Evolutionary conservation across 352 stramenopile species (phyloP).

Genomic region (Phytophthora agathidicida): DNA sequence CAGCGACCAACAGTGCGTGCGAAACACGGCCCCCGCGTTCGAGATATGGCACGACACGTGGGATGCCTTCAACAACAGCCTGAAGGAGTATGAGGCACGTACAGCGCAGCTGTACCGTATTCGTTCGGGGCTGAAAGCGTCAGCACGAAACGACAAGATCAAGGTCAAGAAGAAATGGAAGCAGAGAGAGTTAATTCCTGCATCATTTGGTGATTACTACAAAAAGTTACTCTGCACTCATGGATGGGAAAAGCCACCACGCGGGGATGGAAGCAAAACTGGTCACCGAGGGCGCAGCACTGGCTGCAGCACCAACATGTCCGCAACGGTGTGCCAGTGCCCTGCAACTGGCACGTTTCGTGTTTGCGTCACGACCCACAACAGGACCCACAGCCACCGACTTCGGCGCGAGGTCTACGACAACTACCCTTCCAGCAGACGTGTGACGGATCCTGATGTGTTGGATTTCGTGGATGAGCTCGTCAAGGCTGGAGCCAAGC

Average conservation of each 20-base stretch:
- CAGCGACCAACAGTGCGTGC: neutral
- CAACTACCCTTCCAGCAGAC: neutral
- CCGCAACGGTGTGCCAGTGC: neutral
- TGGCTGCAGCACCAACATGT: neutral
- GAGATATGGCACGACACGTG: constrained; percentile 2
- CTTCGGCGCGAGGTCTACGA: neutral
- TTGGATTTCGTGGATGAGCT: constrained; percentile 4
- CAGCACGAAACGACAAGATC: neutral
- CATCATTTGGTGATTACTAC: constrained; percentile 1
- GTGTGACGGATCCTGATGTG: neutral
- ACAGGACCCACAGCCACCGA: constrained; percentile 1
- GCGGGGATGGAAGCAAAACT: neutral
- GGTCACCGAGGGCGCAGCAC: neutral
- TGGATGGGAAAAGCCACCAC: neutral
- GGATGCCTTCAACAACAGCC: neutral
- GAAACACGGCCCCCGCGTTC: neutral
- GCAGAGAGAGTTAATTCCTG: neutral
- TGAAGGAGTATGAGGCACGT: neutral
- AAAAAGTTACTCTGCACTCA: constrained; percentile 2
- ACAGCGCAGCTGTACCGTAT: constrained; percentile 2
- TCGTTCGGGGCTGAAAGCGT: neutral
- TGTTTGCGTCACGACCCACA: constrained; percentile 1
- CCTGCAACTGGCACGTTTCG: neutral
- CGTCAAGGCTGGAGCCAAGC: neutral
- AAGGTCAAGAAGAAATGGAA: constrained; percentile 6